Conservation (phyloP, 768 basidiomycete genomes). For the Roridomyces roridus region DNA sequence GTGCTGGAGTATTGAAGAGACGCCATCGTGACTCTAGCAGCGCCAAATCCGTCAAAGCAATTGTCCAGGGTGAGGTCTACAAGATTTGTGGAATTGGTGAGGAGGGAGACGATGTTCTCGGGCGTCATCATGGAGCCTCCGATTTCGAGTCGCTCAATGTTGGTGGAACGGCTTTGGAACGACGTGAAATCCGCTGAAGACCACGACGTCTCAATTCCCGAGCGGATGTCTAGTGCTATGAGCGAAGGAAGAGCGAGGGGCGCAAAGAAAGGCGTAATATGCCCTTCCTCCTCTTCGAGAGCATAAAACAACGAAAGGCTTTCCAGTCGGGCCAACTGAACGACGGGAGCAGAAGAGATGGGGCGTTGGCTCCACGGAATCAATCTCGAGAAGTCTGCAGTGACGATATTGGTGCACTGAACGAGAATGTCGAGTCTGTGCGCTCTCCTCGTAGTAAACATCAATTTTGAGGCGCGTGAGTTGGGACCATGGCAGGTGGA, state of each 20-base stretch:
- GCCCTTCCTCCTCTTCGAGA: neutral
- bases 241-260: constrained; percentile 8
- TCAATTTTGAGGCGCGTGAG: constrained; percentile 4
- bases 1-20: neutral
- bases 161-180: neutral
- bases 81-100: neutral
- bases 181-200: neutral
- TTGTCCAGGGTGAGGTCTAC: neutral
- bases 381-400: neutral
- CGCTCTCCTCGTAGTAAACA: neutral
- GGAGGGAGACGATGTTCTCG: neutral
- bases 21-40: neutral
- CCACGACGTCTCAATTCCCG: neutral
- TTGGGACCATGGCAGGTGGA: constrained; percentile 14
- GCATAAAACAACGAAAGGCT: neutral
- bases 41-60: neutral
- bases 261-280: constrained; percentile 1
- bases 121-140: neutral
- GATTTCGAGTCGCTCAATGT: neutral
- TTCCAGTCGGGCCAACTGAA: neutral
- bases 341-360: neutral
- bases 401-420: constrained; percentile 9
- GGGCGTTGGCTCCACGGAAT: neutral
- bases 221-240: neutral
- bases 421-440: neutral